Evolutionary conservation across 306 rosid species (phyloP).

Genomic region (Cicer pinnatifidum): DNA sequence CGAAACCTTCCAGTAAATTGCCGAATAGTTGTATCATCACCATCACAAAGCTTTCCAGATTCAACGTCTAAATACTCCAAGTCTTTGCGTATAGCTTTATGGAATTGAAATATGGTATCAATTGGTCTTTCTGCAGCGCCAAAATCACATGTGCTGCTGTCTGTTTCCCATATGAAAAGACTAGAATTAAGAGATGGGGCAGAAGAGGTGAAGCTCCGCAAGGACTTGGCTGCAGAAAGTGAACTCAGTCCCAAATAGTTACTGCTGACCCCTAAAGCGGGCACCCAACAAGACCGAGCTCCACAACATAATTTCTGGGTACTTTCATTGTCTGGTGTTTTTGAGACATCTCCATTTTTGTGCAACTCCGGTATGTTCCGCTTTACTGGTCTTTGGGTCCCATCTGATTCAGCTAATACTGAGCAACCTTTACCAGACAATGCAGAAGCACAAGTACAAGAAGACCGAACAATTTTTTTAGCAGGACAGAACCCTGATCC

Average conservation of each 20-base stretch:
- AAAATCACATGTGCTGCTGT: slow-evolving; percentile 62
- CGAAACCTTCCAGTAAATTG: slow-evolving; percentile 95
- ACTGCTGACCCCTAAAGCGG: slow-evolving; percentile 90
- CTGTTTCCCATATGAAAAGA: slow-evolving; percentile 94
- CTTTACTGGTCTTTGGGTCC: slow-evolving; percentile 62
- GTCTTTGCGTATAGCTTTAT: slow-evolving; percentile 96
- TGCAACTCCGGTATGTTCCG: slow-evolving; percentile 53
- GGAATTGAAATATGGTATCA: slow-evolving; percentile 97
- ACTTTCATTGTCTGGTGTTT: slow-evolving; percentile 51
- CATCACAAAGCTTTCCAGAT: slow-evolving; percentile 92
- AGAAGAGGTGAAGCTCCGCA: slow-evolving; percentile 80
- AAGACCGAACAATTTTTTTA: slow-evolving; percentile 58
- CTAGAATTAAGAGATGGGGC: slow-evolving; percentile 96
- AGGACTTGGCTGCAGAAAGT: slow-evolving; percentile 76
- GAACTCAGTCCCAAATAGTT: slow-evolving; percentile 85
- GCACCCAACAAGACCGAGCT: slow-evolving; percentile 81
- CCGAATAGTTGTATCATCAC: slow-evolving; percentile 73
- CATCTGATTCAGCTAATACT: slow-evolving; percentile 57
- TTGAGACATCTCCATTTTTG: slow-evolving; percentile 53
- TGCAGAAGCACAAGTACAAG: slow-evolving; percentile 63
- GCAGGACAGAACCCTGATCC: slow-evolving; percentile 80
- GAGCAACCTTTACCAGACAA: slow-evolving; percentile 61
- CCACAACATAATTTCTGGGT: slow-evolving; percentile 62
- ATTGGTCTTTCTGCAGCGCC: slow-evolving; percentile 88
- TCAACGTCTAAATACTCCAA: slow-evolving; percentile 95